Evolutionary conservation across 73 alveolate species (phyloP).

Genomic region (Paraurostyla sp.): DNA sequence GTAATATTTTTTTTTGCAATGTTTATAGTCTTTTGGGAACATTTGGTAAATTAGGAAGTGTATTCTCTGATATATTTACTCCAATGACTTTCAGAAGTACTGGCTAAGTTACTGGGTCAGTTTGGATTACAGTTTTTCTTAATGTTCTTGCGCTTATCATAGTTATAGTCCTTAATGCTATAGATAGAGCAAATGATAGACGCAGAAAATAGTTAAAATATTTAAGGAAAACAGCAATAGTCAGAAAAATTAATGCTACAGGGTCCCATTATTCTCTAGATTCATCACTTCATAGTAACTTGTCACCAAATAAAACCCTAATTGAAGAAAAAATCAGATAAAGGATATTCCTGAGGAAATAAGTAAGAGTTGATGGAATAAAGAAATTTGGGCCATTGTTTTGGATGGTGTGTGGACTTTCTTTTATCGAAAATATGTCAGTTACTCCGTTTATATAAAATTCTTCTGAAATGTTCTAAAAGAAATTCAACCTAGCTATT

Average conservation of each 20-base stretch:
- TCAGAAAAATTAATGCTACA: background rate
- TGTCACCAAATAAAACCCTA: background rate
- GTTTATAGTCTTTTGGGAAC: background rate
- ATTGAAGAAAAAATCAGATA: background rate
- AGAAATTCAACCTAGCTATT: background rate
- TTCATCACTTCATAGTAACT: background rate
- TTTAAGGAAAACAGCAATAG: background rate
- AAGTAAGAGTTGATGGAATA: background rate
- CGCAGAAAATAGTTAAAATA: slow-evolving; percentile 1
- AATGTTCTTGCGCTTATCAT: background rate
- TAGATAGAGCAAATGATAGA: background rate
- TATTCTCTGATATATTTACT: slow-evolving; percentile 23
- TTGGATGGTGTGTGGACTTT: slow-evolving; percentile 21
- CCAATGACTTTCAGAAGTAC: slow-evolving; percentile 1
- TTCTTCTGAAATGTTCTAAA: slow-evolving; percentile 13
- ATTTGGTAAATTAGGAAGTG: slow-evolving; percentile 40
- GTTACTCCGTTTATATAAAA: slow-evolving; percentile 28
- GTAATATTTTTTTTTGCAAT: background rate
- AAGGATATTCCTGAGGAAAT: background rate
- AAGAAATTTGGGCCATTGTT: background rate
- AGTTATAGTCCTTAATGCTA: background rate
- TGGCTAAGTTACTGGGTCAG: background rate
- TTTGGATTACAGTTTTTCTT: background rate
- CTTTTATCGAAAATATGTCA: background rate
- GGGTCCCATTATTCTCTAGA: background rate